A percentile compares a stretch with the other conserved stretches of the same genome.
Conservation (phyloP, 768 basidiomycete genomes). For the Tricholoma furcatifolium region DNA sequence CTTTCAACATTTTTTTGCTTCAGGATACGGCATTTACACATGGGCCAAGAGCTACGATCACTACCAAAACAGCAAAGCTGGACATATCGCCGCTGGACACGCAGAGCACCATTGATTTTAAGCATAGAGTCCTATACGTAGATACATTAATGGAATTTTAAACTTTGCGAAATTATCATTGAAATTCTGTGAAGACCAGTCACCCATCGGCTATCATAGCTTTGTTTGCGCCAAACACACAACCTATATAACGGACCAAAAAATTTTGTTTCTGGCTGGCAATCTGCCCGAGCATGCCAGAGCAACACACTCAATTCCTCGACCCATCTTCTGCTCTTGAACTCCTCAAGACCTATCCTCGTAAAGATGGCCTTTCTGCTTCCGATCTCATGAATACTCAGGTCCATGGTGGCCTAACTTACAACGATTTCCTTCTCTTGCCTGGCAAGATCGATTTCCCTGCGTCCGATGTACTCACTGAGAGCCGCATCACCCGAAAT, state of each 20-base stretch:
- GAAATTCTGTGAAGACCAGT: too few species aligned
- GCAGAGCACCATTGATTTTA: constrained; percentile 5
- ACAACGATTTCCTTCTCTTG: constrained; percentile 94
- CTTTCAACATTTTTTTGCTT: background rate
- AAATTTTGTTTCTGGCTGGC: constrained; percentile 17
- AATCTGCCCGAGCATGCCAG: constrained; percentile 19
- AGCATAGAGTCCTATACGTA: constrained; percentile 1
- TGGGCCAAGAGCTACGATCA: constrained; percentile 74
- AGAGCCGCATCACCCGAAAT: constrained; percentile 87
- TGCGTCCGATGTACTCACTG: constrained; percentile 74
- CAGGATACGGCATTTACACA: constrained; percentile 76
- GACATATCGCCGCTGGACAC: constrained; percentile 49
- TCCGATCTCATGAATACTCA: constrained; percentile 85
- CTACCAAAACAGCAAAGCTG: constrained; percentile 80
- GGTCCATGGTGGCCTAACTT: constrained; percentile 89
- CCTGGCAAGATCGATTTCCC: constrained; percentile 96
- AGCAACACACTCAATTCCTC: constrained; percentile 39
- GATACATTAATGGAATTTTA: background rate
- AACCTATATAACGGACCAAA: constrained; percentile 12
- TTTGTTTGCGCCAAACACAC: constrained; percentile 16
- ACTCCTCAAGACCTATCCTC: constrained; percentile 68
- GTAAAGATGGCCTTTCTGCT: constrained; percentile 81
- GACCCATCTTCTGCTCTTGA: constrained; percentile 72
- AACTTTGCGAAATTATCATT: background rate
- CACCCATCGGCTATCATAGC: constrained; percentile 10